Evolutionary conservation across 768 basidiomycete species (phyloP), one percentile per base, ranked within the genome.

Genomic region (Rhodotorula toruloides): DNA sequence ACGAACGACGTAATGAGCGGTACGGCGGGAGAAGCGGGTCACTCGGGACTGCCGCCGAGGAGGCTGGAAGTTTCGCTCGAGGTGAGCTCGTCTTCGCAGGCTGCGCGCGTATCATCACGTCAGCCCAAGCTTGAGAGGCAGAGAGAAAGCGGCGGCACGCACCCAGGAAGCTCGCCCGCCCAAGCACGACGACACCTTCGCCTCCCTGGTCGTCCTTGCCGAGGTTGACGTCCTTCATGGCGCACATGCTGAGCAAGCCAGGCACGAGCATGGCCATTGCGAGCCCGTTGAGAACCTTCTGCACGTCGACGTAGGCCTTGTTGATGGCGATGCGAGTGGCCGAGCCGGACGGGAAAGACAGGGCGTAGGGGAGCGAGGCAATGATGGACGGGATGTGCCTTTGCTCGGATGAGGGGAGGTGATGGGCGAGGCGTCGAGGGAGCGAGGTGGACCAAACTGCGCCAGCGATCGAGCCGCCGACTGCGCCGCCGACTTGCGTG

Each of bases 401-500:
- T 22, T 68, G 49, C 29, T 50, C 34, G 22, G 42, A 50, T 7
- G 48, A 31, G 8, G 67, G 61, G 40, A 75, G 68, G 56, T 73
- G 61, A 14, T 17, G 6, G 22, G 17, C 19, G 6, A 75, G 71
- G 27, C 59, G 63, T 5, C 32, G 9, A 25, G 74, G 73, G 8
- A 75, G 63, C 29, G 61, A 43, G 0, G 74, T 69, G 13, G 71
- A 69, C 74, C 74, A 75, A 10, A 75, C 56, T 21, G 67, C 67
- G 16, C 74, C 74, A 19, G 74, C 67, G 29, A 68, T 53, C 5
- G 73, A 72, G 1, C 71, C 71, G 27, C 74, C 74, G 36, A 73
- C 68, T 16, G 74, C 74, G 4, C 72, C 74, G 44, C 74, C 74
- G 43, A 75, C 62, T 22, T 72, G 71, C 3, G 74, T 72, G 58